These are phyloP conservation scores for Nicotiana paniculata DNA, from an alignment of 257 asterid genomes.

Conservation along the genomic window DNA sequence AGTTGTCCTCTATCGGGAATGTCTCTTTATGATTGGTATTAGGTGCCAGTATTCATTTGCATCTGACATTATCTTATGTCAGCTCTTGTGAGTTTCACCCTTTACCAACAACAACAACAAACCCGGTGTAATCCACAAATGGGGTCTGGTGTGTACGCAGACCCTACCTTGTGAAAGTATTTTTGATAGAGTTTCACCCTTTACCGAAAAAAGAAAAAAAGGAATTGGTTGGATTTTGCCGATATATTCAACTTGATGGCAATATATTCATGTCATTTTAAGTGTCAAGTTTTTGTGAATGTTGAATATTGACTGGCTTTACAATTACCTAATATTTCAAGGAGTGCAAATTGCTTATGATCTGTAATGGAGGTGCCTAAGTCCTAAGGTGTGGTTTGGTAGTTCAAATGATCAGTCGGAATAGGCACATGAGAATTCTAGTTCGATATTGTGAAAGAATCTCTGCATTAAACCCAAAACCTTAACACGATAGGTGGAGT, in stretches of 20 bases:
- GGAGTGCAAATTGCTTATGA: not conserved
- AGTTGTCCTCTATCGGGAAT: not conserved
- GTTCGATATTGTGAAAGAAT: not conserved
- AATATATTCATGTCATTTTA: not conserved
- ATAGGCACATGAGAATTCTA: not conserved
- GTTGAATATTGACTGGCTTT: not conserved
- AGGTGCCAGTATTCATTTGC: not conserved
- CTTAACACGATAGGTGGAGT: not conserved
- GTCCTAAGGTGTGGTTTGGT: not conserved
- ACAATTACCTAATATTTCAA: not conserved
- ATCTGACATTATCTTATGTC: not conserved
- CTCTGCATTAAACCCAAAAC: not conserved
- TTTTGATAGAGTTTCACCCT: too few relatives aligned
- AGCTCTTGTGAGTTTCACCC: not conserved
- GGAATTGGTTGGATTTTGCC: not conserved
- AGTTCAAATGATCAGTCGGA: not conserved
- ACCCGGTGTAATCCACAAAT: too few relatives aligned
- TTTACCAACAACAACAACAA: not conserved
- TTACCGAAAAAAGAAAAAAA: not conserved
- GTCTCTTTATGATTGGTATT: not conserved
- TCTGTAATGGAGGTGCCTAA: not conserved
- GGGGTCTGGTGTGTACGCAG: too few relatives aligned
- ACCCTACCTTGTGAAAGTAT: too few relatives aligned
- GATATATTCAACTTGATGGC: not conserved
- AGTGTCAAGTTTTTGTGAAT: not conserved